Conservation (phyloP, 495 filamentous ascomycete species). For the Thozetella sp. region DNA sequence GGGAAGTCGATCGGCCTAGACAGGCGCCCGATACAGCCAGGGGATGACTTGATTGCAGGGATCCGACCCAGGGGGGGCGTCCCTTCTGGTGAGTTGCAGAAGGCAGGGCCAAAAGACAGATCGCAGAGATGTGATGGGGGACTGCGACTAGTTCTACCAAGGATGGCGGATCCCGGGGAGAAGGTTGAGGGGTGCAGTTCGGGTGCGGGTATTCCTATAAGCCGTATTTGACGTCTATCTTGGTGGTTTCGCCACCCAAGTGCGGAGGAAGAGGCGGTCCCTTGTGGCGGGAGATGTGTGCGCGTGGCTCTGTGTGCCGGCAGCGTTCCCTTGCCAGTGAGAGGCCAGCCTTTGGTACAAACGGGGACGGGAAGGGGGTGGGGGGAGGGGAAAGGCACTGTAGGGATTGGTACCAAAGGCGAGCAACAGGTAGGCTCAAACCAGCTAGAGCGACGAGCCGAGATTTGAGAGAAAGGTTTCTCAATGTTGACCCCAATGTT, state of each 20-base stretch:
- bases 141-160: background rate
- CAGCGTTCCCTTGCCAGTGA: background rate
- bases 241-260: background rate
- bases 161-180: background rate
- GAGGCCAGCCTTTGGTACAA: background rate
- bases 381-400: no score
- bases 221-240: background rate
- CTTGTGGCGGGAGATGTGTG: background rate
- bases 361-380: background rate
- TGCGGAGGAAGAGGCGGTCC: background rate
- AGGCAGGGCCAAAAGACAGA: background rate
- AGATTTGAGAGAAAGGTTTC: no score
- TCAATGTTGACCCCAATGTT: no score
- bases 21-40: conserved; percentile 19
- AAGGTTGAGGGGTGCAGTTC: background rate
- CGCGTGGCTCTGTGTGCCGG: background rate
- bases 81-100: background rate
- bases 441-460: background rate
- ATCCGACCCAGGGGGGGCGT: background rate
- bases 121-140: background rate
- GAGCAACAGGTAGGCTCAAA: background rate
- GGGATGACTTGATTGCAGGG: conserved; percentile 6
- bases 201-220: background rate
- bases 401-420: no score
- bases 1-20: conserved; percentile 8